These are phyloP conservation scores for Aureobasidium vineae DNA, from an alignment of 2,329 filamentous ascomycete species.

Conservation along the genomic window DNA sequence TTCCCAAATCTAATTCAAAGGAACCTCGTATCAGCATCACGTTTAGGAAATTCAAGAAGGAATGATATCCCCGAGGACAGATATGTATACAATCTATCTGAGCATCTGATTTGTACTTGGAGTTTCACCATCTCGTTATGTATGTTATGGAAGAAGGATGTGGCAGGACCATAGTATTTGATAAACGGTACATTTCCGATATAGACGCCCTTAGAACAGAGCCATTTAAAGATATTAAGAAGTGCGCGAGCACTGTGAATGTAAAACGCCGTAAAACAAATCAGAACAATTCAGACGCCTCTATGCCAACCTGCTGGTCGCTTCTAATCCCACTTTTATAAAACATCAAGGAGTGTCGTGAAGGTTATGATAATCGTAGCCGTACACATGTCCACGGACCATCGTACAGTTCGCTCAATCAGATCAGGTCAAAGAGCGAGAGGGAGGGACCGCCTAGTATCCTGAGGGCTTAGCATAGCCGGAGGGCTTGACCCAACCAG, in stretches of 20 bases:
- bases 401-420: no score
- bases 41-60: background rate
- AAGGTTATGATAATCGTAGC: background rate
- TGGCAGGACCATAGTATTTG: background rate
- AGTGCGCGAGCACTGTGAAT: background rate
- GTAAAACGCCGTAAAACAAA: background rate
- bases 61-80: background rate
- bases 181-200: background rate
- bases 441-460: background rate
- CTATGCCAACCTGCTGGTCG: background rate
- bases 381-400: no score
- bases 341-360: slow-evolving; percentile 17
- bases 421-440: no score
- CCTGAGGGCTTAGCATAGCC: slow-evolving; percentile 6
- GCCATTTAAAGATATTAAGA: background rate
- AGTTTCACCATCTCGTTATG: background rate
- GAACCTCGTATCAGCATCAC: background rate
- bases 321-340: background rate
- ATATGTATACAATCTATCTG: background rate
- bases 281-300: background rate
- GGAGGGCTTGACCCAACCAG: slow-evolving; percentile 8
- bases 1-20: background rate
- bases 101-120: background rate
- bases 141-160: background rate
- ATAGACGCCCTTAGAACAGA: background rate